phyloP scores from a whole-genome alignment of 2,329 filamentous ascomycete species.

The Scopulariopsis brevicaulis region DNA sequence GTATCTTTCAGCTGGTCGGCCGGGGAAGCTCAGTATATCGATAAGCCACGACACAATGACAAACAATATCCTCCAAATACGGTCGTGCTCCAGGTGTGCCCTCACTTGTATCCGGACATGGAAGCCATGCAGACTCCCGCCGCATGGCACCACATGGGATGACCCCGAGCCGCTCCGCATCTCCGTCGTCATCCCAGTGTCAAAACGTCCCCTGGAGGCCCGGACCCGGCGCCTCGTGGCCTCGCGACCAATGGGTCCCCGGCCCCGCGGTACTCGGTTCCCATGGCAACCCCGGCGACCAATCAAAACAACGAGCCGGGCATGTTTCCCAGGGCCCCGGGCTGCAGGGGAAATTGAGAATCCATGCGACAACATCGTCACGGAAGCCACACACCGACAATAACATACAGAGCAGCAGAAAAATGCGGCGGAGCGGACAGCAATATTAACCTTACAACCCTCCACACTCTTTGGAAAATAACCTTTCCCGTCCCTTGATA shows the following conservation, averaged over 20 bases:
- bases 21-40: too few relatives aligned
- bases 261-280: neutral
- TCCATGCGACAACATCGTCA: neutral
- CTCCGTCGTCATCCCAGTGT: neutral
- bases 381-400: neutral
- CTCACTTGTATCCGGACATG: too few relatives aligned
- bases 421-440: neutral
- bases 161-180: neutral
- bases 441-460: neutral
- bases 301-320: neutral
- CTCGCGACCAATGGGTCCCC: neutral
- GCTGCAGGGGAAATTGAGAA: neutral
- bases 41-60: too few relatives aligned
- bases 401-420: neutral
- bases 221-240: neutral
- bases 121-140: too few relatives aligned
- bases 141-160: too few relatives aligned
- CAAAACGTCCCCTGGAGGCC: neutral
- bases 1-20: too few relatives aligned
- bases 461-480: neutral
- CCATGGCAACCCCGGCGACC: neutral
- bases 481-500: neutral
- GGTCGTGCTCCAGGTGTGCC: too few relatives aligned
- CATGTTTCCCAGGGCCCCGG: neutral
- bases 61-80: too few relatives aligned